Evolutionary conservation across 2,329 filamentous ascomycete genomes (phyloP).

Genomic region (Hymenoscyphus scutula): DNA sequence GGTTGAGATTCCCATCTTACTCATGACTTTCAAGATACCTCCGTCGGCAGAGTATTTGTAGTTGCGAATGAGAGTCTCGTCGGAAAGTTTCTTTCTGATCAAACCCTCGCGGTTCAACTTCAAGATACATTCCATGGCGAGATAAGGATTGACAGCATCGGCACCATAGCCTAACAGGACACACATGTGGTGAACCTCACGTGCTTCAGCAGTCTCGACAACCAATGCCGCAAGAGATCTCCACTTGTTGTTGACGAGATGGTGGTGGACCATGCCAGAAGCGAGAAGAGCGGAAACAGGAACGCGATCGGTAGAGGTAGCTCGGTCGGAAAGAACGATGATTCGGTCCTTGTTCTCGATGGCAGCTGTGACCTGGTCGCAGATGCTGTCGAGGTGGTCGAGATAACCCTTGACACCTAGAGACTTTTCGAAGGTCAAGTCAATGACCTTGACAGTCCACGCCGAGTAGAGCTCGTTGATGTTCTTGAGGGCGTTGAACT

Average conservation of each 20-base stretch:
- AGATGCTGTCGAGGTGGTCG: constrained; percentile 83
- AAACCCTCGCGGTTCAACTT: constrained; percentile 94
- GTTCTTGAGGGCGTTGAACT: constrained; percentile 84
- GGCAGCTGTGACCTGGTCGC: constrained; percentile 76
- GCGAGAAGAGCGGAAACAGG: constrained; percentile 83
- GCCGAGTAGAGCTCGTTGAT: constrained; percentile 69
- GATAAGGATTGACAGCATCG: constrained; percentile 91
- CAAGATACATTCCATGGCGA: constrained; percentile 92
- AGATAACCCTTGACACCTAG: constrained; percentile 83
- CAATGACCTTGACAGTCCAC: constrained; percentile 88
- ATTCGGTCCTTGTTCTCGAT: constrained; percentile 82
- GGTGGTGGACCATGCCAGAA: constrained; percentile 92
- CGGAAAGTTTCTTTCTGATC: constrained; percentile 82
- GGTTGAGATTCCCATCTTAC: constrained; percentile 98
- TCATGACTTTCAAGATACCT: constrained; percentile 98
- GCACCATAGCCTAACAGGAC: constrained; percentile 95
- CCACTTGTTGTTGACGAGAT: constrained; percentile 94
- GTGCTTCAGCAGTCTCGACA: constrained; percentile 90
- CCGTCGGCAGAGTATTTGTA: constrained; percentile 97
- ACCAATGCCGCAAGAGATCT: constrained; percentile 82
- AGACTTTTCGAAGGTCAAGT: constrained; percentile 87
- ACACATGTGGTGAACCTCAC: constrained; percentile 98
- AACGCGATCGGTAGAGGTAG: constrained; percentile 77
- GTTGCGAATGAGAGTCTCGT: constrained; percentile 84
- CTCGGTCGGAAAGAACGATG: constrained; percentile 85